These are phyloP conservation scores for Mycena citricolor DNA, from an alignment of 1,284 basidiomycete species.

Conservation along the genomic window DNA sequence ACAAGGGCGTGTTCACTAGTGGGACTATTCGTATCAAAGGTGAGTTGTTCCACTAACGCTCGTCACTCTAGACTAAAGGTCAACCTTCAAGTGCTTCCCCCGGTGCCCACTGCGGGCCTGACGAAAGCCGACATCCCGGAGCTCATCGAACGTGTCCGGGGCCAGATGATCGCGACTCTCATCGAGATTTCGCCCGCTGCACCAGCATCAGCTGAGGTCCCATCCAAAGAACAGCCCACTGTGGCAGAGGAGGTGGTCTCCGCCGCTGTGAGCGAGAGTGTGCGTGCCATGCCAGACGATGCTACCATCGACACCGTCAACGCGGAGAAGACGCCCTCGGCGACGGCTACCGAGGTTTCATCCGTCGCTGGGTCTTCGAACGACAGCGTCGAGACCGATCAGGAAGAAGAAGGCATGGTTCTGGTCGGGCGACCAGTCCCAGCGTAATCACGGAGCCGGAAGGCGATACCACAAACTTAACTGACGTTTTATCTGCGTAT, in stretches of 20 bases:
- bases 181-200: conserved; percentile 45
- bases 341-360: not conserved
- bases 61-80: not conserved
- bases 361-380: conserved; percentile 11
- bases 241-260: no score
- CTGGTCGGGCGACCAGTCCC: conserved; percentile 70
- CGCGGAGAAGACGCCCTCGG: not conserved
- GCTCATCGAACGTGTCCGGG: conserved; percentile 62
- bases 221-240: no score
- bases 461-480: no score
- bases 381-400: conserved; percentile 55
- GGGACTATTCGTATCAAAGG: conserved; percentile 83
- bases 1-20: conserved; percentile 72
- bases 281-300: conserved; percentile 13
- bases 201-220: no score
- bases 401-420: conserved; percentile 76
- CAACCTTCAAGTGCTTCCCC: conserved; percentile 63
- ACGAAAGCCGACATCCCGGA: conserved; percentile 63
- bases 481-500: no score
- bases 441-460: no score
- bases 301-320: conserved; percentile 10
- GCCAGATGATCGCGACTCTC: conserved; percentile 71
- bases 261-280: conserved; percentile 12
- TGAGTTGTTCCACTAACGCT: conserved; percentile 37
- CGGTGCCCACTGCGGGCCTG: conserved; percentile 67